Conservation (phyloP, 1,139 yeast genomes). For the Candida tunisiensis region DNA sequence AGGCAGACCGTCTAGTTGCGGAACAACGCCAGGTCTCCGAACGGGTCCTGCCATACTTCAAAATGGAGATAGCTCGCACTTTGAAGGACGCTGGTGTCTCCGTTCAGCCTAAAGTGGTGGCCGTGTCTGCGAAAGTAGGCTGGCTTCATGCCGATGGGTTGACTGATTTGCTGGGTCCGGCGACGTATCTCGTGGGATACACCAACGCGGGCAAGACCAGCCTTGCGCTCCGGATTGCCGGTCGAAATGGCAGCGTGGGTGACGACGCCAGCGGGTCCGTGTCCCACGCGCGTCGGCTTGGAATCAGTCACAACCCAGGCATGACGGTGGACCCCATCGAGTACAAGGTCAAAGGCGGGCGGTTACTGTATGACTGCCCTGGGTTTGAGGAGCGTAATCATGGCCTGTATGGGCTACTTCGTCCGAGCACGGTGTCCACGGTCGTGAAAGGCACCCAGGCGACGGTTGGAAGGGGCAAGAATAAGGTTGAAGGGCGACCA, state of each 20-base stretch:
- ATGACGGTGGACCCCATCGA: slow-evolving; percentile 17
- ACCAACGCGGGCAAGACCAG: slow-evolving; percentile 70
- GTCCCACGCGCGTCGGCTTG: slow-evolving; percentile 36
- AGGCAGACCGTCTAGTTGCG: slow-evolving; percentile 35
- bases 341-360: slow-evolving; percentile 23
- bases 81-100: slow-evolving; percentile 3
- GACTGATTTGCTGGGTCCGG: slow-evolving; percentile 23
- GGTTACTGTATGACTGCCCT: slow-evolving; percentile 15
- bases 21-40: slow-evolving; percentile 19
- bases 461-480: neutral
- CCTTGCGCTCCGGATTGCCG: slow-evolving; percentile 33
- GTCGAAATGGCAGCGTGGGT: slow-evolving; percentile 4
- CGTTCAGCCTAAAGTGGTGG: slow-evolving; percentile 3
- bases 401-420: neutral
- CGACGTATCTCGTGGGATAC: slow-evolving; percentile 48
- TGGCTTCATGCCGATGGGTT: slow-evolving; percentile 17
- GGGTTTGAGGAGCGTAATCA: too few relatives aligned
- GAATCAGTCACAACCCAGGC: slow-evolving; percentile 31
- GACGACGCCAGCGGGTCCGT: slow-evolving; percentile 4
- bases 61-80: slow-evolving; percentile 21
- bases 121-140: slow-evolving; percentile 5
- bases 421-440: neutral
- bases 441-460: neutral
- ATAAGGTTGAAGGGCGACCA: too few relatives aligned
- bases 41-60: slow-evolving; percentile 20